phyloP scores from a whole-genome alignment of 1,284 basidiomycete species.

The Ganoderma sp. region DNA sequence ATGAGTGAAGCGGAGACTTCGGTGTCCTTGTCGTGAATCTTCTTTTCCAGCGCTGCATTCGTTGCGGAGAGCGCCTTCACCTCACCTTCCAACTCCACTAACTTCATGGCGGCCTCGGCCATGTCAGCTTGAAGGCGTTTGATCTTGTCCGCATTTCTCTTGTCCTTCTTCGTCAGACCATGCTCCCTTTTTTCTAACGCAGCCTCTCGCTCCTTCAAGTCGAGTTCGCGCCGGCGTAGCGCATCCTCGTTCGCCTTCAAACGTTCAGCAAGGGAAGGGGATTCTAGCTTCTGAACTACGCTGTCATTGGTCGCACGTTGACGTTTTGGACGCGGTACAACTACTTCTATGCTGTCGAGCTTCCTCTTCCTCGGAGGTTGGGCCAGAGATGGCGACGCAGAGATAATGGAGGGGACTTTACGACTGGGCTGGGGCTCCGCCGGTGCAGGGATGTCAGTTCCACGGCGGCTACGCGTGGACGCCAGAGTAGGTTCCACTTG shows the following conservation, averaged over 20 bases:
- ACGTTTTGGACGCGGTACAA: neutral
- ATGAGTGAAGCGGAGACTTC: slow-evolving; percentile 4
- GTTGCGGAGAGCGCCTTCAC: slow-evolving; percentile 5
- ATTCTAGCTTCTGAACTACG: slow-evolving; percentile 10
- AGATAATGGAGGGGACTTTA: neutral
- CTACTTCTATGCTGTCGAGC: neutral
- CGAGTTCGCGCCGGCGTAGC: slow-evolving; percentile 3
- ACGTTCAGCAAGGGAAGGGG: slow-evolving; percentile 5
- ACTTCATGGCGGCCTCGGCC: neutral
- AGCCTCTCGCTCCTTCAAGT: slow-evolving; percentile 11
- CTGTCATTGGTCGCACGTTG: neutral
- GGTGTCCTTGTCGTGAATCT: neutral
- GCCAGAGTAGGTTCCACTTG: neutral
- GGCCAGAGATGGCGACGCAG: neutral
- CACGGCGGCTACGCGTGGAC: slow-evolving; percentile 1
- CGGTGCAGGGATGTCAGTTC: neutral
- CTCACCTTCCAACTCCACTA: slow-evolving; percentile 7
- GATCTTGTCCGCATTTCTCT: slow-evolving; percentile 11
- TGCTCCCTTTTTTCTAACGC: slow-evolving; percentile 19
- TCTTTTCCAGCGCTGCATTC: slow-evolving; percentile 4
- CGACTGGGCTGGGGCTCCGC: neutral
- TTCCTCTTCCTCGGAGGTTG: slow-evolving; percentile 3
- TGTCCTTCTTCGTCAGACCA: slow-evolving; percentile 7
- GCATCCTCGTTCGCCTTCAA: slow-evolving; percentile 14
- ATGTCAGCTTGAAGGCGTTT: slow-evolving; percentile 13